These are phyloP conservation scores for Nigrospora osmanthi DNA, from an alignment of 2,329 filamentous ascomycete genomes.

Conservation along the genomic window DNA sequence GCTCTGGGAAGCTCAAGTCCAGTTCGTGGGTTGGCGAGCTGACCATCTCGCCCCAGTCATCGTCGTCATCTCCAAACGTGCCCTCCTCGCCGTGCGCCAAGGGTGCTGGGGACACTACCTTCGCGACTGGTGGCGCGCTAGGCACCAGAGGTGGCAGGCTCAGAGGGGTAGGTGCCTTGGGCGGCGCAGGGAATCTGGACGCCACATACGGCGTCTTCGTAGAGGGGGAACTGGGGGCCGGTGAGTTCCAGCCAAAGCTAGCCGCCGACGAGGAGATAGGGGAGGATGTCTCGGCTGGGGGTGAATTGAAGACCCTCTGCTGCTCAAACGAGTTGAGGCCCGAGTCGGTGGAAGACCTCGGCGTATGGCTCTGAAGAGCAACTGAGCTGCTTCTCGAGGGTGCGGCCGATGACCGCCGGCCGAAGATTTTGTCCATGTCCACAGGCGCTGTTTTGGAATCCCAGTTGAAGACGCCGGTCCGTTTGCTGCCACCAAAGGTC, in stretches of 20 bases:
- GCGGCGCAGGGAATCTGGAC: background rate
- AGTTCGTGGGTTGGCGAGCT: constrained; percentile 24
- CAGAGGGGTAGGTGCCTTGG: background rate
- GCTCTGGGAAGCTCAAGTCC: constrained; percentile 1
- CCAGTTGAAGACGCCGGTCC: constrained; percentile 53
- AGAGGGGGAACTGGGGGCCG: constrained; percentile 2
- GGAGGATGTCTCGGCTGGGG: too few species aligned
- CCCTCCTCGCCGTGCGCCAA: constrained; percentile 5
- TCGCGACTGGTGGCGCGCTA: background rate
- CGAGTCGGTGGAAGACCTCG: background rate
- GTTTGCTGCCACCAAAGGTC: constrained; percentile 32
- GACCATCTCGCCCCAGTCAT: constrained; percentile 57
- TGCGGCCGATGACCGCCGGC: constrained; percentile 21
- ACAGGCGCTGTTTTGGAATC: constrained; percentile 43
- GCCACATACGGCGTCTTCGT: background rate
- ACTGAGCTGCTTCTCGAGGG: background rate
- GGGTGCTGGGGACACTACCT: background rate
- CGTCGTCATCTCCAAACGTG: constrained; percentile 32
- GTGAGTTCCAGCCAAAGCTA: constrained; percentile 16
- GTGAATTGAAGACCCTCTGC: too few species aligned
- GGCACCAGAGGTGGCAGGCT: background rate
- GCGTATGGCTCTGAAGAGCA: background rate
- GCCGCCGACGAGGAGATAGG: constrained; percentile 1
- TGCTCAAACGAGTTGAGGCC: too few species aligned
- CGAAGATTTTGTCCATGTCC: constrained; percentile 37